Evolutionary conservation across 768 basidiomycete genomes (phyloP), one percentile per base, ranked within the genome.

Genomic region (Psilocybe azurescens): DNA sequence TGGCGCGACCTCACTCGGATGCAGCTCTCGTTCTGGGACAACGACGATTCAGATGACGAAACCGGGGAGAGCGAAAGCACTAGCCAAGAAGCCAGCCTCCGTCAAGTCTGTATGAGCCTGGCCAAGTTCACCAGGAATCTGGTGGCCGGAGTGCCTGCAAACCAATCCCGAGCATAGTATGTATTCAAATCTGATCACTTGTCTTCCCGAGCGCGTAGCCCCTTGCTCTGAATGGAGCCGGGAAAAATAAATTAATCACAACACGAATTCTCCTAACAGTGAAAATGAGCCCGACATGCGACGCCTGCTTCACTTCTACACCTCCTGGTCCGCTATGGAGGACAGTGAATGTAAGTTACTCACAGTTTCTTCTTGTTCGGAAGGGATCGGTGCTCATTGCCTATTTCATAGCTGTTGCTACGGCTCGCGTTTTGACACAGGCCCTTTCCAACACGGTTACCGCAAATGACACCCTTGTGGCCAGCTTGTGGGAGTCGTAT

Each of bases 361-460:
- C 33, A 36, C 53, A 53, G 53, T 24, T 38, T 56, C 49, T 58
- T 51, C 38, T 30, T 54, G 65, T 49, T 39, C 38, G 10, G 30
- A n/a, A 47, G 36, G 41, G 33, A 49, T 56, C 39, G 14, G 53
- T 65, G 62, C 53, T 69, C 47, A 49, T 57, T 65, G 30, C n/a
- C 33, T 16, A 38, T 57, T n/a, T 59, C 59, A 39, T 55, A 96
- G 95, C 85, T 60, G 80, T 86, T 57, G 75, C 81, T 0, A 78
- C 84, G 18, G 87, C 90, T 7, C 82, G 91, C 14, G 81, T 92
- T 60, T 77, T 93, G 30, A 80, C 89, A 2, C 94, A 97, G 72
- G 78, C 91, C 3, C 80, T 97, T 30, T 91, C 94, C 18, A 97
- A 97, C 72, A 79, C 94, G 24, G 83, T 96, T 33, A 94, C 95